These are phyloP conservation scores for Ophiostoma perfectum DNA, from an alignment of 2,329 filamentous ascomycete species.

Conservation along the genomic window DNA sequence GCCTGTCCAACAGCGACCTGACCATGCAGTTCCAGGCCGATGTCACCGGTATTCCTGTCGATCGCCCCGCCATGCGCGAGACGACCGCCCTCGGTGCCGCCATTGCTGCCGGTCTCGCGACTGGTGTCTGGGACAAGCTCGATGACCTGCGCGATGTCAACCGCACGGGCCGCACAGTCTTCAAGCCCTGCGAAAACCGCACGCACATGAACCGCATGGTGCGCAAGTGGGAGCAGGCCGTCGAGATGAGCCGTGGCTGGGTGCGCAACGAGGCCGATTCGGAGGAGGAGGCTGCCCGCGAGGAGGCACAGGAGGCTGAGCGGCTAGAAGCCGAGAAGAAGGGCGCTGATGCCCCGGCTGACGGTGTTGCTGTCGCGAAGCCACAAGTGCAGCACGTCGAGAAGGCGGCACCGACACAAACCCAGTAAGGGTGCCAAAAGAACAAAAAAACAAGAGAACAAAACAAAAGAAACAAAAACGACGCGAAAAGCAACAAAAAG, in stretches of 20 bases:
- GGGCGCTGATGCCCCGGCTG: background rate
- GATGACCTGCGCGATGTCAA: conserved; percentile 70
- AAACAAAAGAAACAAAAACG: conserved; percentile 6
- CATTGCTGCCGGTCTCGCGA: conserved; percentile 81
- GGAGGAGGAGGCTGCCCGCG: conserved; percentile 16
- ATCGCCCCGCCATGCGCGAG: conserved; percentile 82
- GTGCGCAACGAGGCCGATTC: conserved; percentile 32
- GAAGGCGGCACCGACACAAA: background rate
- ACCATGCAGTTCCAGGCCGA: conserved; percentile 92
- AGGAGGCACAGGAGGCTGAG: conserved; percentile 18
- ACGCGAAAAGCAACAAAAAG: background rate
- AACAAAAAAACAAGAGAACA: background rate
- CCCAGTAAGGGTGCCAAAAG: background rate
- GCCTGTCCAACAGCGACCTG: conserved; percentile 81
- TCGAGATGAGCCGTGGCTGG: conserved; percentile 55
- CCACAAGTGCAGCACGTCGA: conserved; percentile 9
- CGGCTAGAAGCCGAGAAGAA: background rate
- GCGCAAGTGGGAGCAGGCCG: conserved; percentile 51
- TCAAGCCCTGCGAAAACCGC: conserved; percentile 57
- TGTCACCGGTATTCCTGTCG: conserved; percentile 73
- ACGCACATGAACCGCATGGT: conserved; percentile 42
- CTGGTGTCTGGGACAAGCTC: conserved; percentile 70
- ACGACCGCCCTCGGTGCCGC: conserved; percentile 84
- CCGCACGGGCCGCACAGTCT: conserved; percentile 61
- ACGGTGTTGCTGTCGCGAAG: background rate